These are phyloP conservation scores for Garcia nutans DNA, from an alignment of 345 rosid genomes.

Conservation along the genomic window DNA sequence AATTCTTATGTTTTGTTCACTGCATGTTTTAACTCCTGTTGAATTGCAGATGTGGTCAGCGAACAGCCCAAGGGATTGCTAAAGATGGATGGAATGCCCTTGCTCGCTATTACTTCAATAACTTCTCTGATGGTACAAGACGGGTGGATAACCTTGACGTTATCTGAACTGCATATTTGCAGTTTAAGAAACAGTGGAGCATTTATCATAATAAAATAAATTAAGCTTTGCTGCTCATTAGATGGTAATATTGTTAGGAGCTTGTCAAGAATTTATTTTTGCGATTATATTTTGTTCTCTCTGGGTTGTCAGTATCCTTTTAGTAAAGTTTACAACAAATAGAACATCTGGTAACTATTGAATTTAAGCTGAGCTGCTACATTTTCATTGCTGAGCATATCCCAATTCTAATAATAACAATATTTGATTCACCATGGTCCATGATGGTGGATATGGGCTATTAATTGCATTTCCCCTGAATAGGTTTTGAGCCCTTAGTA, in stretches of 20 bases:
- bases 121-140: constrained; percentile 87
- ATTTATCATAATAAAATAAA: not conserved
- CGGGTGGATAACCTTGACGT: constrained; percentile 48
- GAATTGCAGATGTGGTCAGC: constrained; percentile 69
- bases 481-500: not conserved
- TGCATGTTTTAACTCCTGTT: constrained; percentile 14
- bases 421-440: not conserved
- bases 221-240: not conserved
- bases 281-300: not conserved
- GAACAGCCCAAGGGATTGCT: constrained; percentile 77
- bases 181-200: not conserved
- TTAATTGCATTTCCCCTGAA: not conserved
- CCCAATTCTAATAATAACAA: not conserved
- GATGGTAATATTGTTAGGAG: not conserved
- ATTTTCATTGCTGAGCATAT: not conserved
- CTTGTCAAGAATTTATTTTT: not conserved
- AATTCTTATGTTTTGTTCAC: not conserved
- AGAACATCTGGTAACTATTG: not conserved
- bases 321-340: not conserved
- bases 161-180: not conserved
- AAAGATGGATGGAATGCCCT: constrained; percentile 87
- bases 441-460: not conserved
- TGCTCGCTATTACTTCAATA: constrained; percentile 86
- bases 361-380: not conserved
- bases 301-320: not conserved